Conservation (phyloP, 106 monocot species). For the Hemerocallis citrina region DNA sequence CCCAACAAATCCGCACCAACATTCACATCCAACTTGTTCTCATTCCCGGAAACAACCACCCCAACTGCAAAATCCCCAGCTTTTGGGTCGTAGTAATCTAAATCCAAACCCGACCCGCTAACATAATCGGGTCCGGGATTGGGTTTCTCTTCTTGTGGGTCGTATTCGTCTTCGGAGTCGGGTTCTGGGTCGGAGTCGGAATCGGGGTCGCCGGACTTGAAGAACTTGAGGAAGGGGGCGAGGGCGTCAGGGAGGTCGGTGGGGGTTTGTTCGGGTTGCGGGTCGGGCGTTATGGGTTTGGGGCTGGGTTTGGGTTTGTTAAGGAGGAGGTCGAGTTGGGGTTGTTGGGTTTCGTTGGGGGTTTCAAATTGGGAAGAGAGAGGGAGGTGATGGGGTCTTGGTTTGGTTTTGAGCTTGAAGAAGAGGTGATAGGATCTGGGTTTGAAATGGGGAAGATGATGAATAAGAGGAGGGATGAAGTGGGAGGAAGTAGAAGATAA, state of each 20-base stretch:
- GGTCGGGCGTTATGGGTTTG: no score
- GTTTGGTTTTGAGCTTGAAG: not conserved
- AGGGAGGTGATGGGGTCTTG: not conserved
- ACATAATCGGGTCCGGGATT: no score
- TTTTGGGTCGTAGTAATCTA: constrained; percentile 4
- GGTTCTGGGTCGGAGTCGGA: not conserved
- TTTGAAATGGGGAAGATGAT: not conserved
- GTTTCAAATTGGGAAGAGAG: not conserved
- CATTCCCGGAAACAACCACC: constrained; percentile 78
- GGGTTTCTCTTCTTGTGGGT: no score
- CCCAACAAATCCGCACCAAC: constrained; percentile 73
- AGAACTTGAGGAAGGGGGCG: constrained; percentile 9
- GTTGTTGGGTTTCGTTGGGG: not conserved
- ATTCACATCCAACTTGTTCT: constrained; percentile 70
- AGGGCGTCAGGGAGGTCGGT: not conserved
- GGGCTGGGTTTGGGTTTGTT: no score
- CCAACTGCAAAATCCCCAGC: constrained; percentile 9
- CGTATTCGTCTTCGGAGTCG: not conserved
- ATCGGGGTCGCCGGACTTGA: not conserved
- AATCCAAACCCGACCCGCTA: no score
- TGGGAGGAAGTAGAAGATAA: not conserved
- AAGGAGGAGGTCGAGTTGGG: not conserved
- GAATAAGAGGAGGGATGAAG: not conserved
- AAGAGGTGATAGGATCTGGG: not conserved
- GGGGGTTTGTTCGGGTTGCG: not conserved